Percentiles rank a stretch among this genome's conserved stretches.
Evolutionary conservation across 108 stramenopile species (phyloP).

Genomic region (Nannochloropsis salina): DNA sequence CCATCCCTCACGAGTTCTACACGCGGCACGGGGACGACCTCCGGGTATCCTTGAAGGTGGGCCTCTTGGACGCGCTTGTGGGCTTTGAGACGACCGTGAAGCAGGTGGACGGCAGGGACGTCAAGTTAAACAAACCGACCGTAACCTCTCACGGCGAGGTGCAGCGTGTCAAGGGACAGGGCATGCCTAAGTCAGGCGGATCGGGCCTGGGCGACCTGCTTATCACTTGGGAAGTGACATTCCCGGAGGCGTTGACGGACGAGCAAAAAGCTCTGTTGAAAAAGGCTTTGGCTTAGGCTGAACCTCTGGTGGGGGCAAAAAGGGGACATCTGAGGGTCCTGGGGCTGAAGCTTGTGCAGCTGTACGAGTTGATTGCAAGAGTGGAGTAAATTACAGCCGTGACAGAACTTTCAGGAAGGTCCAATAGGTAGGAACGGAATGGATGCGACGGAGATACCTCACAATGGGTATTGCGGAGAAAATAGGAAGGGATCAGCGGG

Average conservation of each 20-base stretch:
- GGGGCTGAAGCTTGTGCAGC: no score
- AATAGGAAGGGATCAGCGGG: no score
- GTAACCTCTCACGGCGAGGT: conserved; percentile 54
- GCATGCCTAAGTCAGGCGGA: conserved; percentile 56
- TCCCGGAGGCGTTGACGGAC: conserved; percentile 33
- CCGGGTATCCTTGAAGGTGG: conserved; percentile 52
- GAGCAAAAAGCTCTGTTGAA: conserved; percentile 29
- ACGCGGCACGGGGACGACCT: conserved; percentile 55
- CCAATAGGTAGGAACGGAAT: no score
- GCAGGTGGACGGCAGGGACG: conserved; percentile 58
- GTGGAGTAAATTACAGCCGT: no score
- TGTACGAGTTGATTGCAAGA: no score
- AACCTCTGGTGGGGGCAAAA: not conserved
- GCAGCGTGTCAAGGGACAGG: conserved; percentile 48
- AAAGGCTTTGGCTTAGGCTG: conserved; percentile 21
- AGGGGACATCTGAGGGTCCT: not conserved
- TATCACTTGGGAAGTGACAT: conserved; percentile 41
- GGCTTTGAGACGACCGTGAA: conserved; percentile 52
- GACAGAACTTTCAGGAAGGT: no score
- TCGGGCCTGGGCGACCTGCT: conserved; percentile 40
- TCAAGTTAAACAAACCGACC: conserved; percentile 34
- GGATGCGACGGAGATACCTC: no score
- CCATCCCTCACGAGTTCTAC: conserved; percentile 50
- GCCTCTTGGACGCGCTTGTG: conserved; percentile 57
- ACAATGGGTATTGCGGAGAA: no score